A percentile compares a stretch with the other conserved stretches of the same genome.
Conservation (phyloP, 2,329 filamentous ascomycete species). For the Teratosphaeria pseudoeucalypti region DNA sequence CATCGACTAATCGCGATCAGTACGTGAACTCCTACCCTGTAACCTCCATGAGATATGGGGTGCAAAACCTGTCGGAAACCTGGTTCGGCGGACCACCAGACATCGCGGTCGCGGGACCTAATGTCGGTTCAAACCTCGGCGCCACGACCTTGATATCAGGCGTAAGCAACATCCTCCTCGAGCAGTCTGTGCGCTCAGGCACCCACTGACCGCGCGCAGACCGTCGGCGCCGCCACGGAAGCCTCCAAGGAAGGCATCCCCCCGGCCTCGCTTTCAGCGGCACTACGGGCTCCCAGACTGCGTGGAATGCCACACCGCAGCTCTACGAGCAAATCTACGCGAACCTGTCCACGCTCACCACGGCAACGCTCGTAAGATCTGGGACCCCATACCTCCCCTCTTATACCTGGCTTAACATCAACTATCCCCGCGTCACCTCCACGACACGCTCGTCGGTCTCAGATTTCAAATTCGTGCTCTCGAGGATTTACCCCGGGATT, state of each 20-base stretch:
- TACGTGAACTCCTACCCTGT: conserved; percentile 64
- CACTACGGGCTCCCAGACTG: conserved; percentile 37
- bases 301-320: conserved; percentile 44
- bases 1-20: conserved; percentile 23
- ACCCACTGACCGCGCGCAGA: conserved; percentile 22
- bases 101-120: conserved; percentile 56
- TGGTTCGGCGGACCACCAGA: conserved; percentile 49
- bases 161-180: not conserved
- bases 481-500: conserved; percentile 43
- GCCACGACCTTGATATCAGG: conserved; percentile 50
- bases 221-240: conserved; percentile 54
- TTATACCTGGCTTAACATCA: conserved; percentile 57
- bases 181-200: not conserved
- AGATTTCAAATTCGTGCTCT: conserved; percentile 55
- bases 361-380: conserved; percentile 43
- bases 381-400: conserved; percentile 54
- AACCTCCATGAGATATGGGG: conserved; percentile 53
- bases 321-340: conserved; percentile 51
- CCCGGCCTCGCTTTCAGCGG: conserved; percentile 62
- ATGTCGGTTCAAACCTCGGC: conserved; percentile 51
- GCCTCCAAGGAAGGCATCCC: conserved; percentile 48
- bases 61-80: conserved; percentile 44
- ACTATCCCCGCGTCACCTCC: conserved; percentile 47
- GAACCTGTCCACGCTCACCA: conserved; percentile 50
- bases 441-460: conserved; percentile 40